These are phyloP conservation scores for Candida suzukii DNA, from an alignment of 805 yeast genomes.

Conservation along the genomic window DNA sequence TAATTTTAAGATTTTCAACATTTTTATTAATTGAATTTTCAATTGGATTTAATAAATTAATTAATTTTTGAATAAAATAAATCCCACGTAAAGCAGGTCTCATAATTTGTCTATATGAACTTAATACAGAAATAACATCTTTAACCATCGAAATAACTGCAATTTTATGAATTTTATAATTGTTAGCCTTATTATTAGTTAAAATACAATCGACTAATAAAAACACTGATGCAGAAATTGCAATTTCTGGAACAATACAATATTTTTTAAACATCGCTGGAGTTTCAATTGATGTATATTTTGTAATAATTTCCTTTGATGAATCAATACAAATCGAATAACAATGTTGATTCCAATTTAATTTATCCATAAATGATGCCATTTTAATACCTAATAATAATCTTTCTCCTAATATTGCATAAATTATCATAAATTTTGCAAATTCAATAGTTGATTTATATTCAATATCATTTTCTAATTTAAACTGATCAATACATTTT, in stretches of 20 bases:
- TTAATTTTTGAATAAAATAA: slow-evolving; percentile 11
- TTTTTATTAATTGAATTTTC: not conserved
- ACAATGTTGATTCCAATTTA: slow-evolving; percentile 16
- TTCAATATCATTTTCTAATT: slow-evolving; percentile 6
- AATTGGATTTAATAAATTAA: not conserved
- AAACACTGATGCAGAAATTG: slow-evolving; percentile 20
- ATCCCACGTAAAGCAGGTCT: slow-evolving; percentile 24
- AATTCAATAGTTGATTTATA: slow-evolving; percentile 9
- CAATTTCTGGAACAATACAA: slow-evolving; percentile 16
- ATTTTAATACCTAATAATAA: slow-evolving; percentile 21
- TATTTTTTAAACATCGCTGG: slow-evolving; percentile 15
- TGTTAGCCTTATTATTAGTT: slow-evolving; percentile 12
- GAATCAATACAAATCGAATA: slow-evolving; percentile 15
- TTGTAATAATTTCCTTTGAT: slow-evolving; percentile 12
- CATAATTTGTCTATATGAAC: slow-evolving; percentile 16
- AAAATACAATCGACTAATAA: slow-evolving; percentile 21
- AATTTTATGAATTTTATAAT: slow-evolving; percentile 11
- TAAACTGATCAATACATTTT: slow-evolving; percentile 12
- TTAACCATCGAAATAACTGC: slow-evolving; percentile 8
- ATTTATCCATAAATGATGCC: slow-evolving; percentile 18
- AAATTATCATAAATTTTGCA: slow-evolving; percentile 11
- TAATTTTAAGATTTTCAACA: not conserved
- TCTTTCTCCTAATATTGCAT: slow-evolving; percentile 14
- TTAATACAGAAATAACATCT: slow-evolving; percentile 15
- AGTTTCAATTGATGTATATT: slow-evolving; percentile 8